Evolutionary conservation across 2,329 filamentous ascomycete species (phyloP).

Genomic region (Hawksworthiomyces lignivorus): DNA sequence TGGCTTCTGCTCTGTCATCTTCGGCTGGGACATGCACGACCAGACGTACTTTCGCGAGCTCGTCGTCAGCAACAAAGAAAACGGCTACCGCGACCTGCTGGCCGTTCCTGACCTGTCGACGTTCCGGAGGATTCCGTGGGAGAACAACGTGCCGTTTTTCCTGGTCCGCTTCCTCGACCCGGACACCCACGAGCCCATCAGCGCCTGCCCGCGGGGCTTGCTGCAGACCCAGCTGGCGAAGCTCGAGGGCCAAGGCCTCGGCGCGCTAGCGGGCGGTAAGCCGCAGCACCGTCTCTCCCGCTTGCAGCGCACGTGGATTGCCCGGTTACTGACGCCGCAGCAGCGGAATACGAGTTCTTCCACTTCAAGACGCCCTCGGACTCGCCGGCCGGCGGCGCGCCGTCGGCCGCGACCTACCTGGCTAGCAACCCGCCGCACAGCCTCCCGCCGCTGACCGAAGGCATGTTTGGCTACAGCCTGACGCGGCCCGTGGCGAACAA

Average conservation of each 20-base stretch:
- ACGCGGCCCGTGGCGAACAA: constrained; percentile 83
- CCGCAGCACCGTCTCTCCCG: too few relatives aligned
- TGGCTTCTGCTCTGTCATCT: constrained; percentile 89
- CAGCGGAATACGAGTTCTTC: constrained; percentile 93
- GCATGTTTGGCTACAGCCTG: constrained; percentile 93
- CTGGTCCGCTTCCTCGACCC: constrained; percentile 78
- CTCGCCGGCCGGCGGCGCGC: constrained; percentile 26
- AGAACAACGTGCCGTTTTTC: constrained; percentile 79
- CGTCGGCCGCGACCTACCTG: constrained; percentile 67
- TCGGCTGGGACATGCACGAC: constrained; percentile 97
- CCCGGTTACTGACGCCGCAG: constrained; percentile 2
- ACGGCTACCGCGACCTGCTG: constrained; percentile 80
- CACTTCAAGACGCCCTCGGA: constrained; percentile 66
- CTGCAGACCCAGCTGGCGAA: constrained; percentile 62
- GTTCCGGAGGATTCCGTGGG: constrained; percentile 85
- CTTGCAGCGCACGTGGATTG: too few relatives aligned
- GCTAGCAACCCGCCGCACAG: constrained; percentile 62
- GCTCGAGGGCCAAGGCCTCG: constrained; percentile 60
- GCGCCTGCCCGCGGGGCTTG: constrained; percentile 71
- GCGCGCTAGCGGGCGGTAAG: constrained; percentile 80
- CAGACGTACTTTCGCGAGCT: constrained; percentile 81
- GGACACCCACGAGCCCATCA: constrained; percentile 62
- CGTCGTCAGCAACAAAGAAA: constrained; percentile 80
- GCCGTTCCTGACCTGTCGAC: constrained; percentile 71
- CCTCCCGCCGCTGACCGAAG: constrained; percentile 77